Conservation (phyloP, 345 rosid genomes). For the Sisymbrium irio region DNA sequence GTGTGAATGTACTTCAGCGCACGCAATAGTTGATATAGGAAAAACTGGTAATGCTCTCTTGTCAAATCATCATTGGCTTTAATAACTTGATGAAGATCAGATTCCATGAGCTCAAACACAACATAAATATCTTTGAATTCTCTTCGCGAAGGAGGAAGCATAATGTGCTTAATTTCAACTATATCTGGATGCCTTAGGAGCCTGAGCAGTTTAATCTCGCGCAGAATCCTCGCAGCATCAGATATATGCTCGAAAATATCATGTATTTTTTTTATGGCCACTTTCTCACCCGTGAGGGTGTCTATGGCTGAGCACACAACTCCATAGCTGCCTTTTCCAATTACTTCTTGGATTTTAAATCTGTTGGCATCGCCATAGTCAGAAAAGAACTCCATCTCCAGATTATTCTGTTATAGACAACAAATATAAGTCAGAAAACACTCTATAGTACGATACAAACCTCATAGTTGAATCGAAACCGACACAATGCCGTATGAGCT, state of each 20-base stretch:
- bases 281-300: conserved; percentile 79
- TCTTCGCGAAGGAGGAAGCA: conserved; percentile 92
- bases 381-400: conserved; percentile 85
- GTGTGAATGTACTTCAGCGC: conserved; percentile 92
- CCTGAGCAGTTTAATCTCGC: conserved; percentile 85
- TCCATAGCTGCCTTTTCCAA: conserved; percentile 94
- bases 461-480: not conserved
- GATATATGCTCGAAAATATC: conserved; percentile 90
- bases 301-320: conserved; percentile 93
- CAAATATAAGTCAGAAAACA: not conserved
- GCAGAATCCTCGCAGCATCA: conserved; percentile 87
- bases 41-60: conserved; percentile 90
- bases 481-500: not conserved
- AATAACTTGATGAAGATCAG: conserved; percentile 94
- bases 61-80: conserved; percentile 98
- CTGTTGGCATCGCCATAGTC: conserved; percentile 91
- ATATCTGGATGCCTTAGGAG: conserved; percentile 88
- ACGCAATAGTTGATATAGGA: conserved; percentile 88
- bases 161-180: conserved; percentile 91
- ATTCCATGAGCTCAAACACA: conserved; percentile 97
- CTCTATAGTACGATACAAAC: not conserved
- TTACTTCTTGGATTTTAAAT: conserved; percentile 84
- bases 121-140: conserved; percentile 95
- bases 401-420: conserved; percentile 51
- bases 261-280: conserved; percentile 88